A percentile compares a stretch with the other conserved stretches of the same genome.
These are phyloP conservation scores for Suillus decipiens DNA, from an alignment of 768 basidiomycete genomes.

Conservation along the genomic window DNA sequence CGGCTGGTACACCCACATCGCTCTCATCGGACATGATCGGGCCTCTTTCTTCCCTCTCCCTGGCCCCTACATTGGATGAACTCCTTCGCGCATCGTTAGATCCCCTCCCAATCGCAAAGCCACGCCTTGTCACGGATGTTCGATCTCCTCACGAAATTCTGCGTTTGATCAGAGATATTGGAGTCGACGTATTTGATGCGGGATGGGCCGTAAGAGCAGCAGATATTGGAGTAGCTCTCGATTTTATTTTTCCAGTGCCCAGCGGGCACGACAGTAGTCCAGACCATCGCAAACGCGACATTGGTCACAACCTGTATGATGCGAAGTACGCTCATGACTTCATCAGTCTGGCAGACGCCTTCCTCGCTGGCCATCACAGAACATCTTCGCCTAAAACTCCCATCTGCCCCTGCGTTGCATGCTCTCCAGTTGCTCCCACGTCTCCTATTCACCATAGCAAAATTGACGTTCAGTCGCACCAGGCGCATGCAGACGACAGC, in stretches of 20 bases:
- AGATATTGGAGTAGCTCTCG: conserved; percentile 71
- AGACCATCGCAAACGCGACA: conserved; percentile 28
- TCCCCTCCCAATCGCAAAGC: conserved; percentile 54
- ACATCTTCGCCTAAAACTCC: conserved; percentile 5
- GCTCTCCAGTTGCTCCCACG: conserved; percentile 45
- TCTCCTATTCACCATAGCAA: conserved; percentile 46
- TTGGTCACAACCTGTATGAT: conserved; percentile 79
- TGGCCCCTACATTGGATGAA: conserved; percentile 27
- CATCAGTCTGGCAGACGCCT: conserved; percentile 35
- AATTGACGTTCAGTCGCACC: conserved; percentile 36
- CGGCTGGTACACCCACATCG: background rate
- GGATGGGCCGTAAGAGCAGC: conserved; percentile 72
- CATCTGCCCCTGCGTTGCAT: conserved; percentile 57
- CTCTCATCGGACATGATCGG: conserved; percentile 7
- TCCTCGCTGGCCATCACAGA: conserved; percentile 31
- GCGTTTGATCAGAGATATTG: conserved; percentile 58
- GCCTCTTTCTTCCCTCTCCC: background rate
- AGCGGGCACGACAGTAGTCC: conserved; percentile 6
- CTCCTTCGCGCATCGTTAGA: conserved; percentile 63
- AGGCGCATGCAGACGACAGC: conserved; percentile 4
- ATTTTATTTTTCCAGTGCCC: conserved; percentile 69
- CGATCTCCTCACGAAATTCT: conserved; percentile 78
- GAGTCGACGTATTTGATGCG: conserved; percentile 77
- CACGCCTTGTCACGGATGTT: conserved; percentile 58
- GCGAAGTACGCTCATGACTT: conserved; percentile 62